Base-by-base conservation (phyloP, 768 basidiomycete species). In the Cyclocybe cylindracea region DNA sequence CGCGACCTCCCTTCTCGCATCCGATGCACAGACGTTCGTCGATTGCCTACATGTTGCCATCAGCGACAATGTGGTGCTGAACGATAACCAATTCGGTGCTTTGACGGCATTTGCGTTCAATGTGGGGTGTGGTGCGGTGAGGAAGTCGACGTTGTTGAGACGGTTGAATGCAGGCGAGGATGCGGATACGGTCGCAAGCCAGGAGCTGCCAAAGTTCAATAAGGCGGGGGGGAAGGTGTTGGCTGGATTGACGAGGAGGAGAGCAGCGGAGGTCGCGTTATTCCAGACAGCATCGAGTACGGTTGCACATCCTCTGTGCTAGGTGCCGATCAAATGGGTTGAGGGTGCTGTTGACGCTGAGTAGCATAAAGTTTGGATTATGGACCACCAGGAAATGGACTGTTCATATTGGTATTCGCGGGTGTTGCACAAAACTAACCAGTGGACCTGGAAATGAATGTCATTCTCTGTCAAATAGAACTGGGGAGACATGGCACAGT, bases 31-130 rank as follows among this genome's bases (percentile, higher is more conserved):
- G 39, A 60, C 55, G 34, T 69, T 66, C 53, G 64, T 64, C 0
- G 61, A 50, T 35, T 73, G 70, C 60, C 51, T 73, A 18, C 59
- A 66, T 35, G 56, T 59, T 14, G 46, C 61, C 29, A 61, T 71
- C 54, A 59, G 58, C 55, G 55, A 63, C 44, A 58, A 36, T 10
- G 70, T 72, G 24, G 5, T 24, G 24, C 24, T 24, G 42, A 73
- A 69, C 39, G 72, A 67, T 40, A 72, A 72, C 59, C 72, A 73
- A 51, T 67, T 67, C 58, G 70, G 69, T 18, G 70, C 72, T 7
- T 53, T 73, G 31, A 59, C 64, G 1, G 61, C 64, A 8, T 70
- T 63, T 48, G 57, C 70, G 43, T 72, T 68, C 55, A 72, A 73
- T 49, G 57, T 64, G 10, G 70, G 70, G 70, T 24, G 24, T 37